A percentile compares a stretch with the other conserved stretches of the same genome.
phyloP scores from a whole-genome alignment of 495 filamentous ascomycete genomes.

The Chaetomium tenue region DNA sequence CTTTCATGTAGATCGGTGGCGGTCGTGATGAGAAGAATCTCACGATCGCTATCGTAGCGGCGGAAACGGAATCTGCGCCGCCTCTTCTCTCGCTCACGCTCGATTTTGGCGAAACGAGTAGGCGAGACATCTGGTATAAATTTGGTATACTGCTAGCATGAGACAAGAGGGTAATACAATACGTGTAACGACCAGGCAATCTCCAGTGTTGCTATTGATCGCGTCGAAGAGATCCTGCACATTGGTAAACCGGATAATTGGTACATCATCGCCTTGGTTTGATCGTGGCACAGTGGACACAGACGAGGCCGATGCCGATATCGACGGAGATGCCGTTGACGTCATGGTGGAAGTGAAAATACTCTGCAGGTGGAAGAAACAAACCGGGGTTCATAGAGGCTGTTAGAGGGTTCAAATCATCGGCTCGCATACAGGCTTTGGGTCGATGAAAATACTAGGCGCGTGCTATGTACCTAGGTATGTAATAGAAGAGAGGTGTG shows the following conservation, averaged over 20 bases:
- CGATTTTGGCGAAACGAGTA: slow-evolving; percentile 18
- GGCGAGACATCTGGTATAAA: slow-evolving; percentile 16
- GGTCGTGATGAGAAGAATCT: slow-evolving; percentile 25
- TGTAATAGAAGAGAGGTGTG: too few species aligned
- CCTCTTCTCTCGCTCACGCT: slow-evolving; percentile 23
- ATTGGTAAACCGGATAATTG: slow-evolving; percentile 4
- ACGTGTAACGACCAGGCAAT: slow-evolving; percentile 6
- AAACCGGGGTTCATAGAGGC: neutral
- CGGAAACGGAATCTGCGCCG: slow-evolving; percentile 27
- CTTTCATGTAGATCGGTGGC: slow-evolving; percentile 25
- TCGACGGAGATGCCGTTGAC: neutral
- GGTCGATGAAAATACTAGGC: too few species aligned
- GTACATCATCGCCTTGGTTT: neutral
- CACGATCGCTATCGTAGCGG: slow-evolving; percentile 23
- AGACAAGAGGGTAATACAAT: neutral
- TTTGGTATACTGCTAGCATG: neutral
- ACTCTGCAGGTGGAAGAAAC: neutral
- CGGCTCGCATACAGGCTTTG: too few species aligned
- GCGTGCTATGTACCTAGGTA: too few species aligned
- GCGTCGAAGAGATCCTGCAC: slow-evolving; percentile 1
- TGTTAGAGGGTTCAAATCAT: neutral
- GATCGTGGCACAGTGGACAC: neutral
- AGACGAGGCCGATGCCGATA: neutral
- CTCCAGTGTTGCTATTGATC: neutral
- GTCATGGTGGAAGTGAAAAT: slow-evolving; percentile 1